A percentile compares a stretch with the other conserved stretches of the same genome.
Evolutionary conservation across 2,329 filamentous ascomycete genomes (phyloP).

Genomic region (Huntiella abstrusa): DNA sequence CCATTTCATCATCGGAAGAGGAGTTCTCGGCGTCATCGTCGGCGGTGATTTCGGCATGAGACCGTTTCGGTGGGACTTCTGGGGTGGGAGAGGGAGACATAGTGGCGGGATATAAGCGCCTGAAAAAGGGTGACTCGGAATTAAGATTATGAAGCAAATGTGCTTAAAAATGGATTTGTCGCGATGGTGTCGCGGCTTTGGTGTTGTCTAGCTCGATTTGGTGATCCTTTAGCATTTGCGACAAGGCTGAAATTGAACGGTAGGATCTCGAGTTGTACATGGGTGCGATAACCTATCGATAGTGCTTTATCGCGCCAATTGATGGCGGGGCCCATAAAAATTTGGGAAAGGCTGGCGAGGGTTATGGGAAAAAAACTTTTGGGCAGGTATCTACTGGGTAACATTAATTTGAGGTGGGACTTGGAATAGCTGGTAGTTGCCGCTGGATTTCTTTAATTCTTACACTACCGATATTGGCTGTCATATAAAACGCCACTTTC

Average conservation of each 20-base stretch:
- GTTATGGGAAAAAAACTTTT: slow-evolving; percentile 10
- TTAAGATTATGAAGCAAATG: not conserved
- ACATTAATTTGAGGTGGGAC: too few relatives aligned
- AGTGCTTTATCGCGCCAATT: slow-evolving; percentile 11
- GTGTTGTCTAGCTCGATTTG: not conserved
- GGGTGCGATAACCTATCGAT: not conserved
- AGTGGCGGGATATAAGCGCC: not conserved
- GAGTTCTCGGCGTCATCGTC: slow-evolving; percentile 41
- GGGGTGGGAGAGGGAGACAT: slow-evolving; percentile 5
- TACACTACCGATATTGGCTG: too few relatives aligned
- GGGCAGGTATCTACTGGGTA: not conserved
- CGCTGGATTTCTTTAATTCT: too few relatives aligned
- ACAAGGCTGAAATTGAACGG: slow-evolving; percentile 2
- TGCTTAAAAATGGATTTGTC: not conserved
- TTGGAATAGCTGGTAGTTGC: too few relatives aligned
- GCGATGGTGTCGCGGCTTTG: not conserved
- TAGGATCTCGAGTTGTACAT: too few relatives aligned
- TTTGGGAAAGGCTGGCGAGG: slow-evolving; percentile 7
- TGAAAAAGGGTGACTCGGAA: not conserved
- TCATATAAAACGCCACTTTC: too few relatives aligned
- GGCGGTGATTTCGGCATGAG: slow-evolving; percentile 30
- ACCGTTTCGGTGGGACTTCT: slow-evolving; percentile 22
- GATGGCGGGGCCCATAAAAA: slow-evolving; percentile 4
- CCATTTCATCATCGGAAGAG: slow-evolving; percentile 60
- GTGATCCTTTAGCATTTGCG: not conserved